A percentile compares a stretch with the other conserved stretches of the same genome.
phyloP scores from a whole-genome alignment of 768 basidiomycete species.

The Trametes villosa region DNA sequence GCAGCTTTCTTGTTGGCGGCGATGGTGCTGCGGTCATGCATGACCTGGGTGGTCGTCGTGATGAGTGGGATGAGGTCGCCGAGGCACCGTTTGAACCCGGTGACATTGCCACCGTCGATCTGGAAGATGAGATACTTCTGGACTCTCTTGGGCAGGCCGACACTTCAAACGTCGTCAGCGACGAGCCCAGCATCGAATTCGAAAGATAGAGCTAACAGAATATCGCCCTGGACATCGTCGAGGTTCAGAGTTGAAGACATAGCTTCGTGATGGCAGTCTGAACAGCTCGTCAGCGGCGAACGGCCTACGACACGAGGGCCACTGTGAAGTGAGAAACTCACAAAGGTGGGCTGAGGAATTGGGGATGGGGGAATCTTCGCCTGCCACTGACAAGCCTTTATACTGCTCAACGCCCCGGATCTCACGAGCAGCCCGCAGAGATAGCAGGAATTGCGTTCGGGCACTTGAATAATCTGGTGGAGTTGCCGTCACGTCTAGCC shows the following conservation, averaged over 20 bases:
- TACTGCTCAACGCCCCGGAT: no score
- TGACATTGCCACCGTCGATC: conserved; percentile 2
- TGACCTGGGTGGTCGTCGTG: conserved; percentile 48
- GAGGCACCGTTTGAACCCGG: conserved; percentile 25
- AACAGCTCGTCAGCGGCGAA: not conserved
- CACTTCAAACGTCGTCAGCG: not conserved
- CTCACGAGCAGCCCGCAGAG: no score
- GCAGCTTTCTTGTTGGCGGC: conserved; percentile 22
- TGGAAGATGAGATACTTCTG: not conserved
- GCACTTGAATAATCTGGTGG: no score
- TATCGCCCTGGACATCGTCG: conserved; percentile 35
- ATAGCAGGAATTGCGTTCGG: no score
- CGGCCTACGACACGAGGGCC: no score
- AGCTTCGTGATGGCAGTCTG: not conserved
- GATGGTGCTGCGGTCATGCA: conserved; percentile 23
- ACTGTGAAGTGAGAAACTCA: no score
- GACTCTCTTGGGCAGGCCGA: not conserved
- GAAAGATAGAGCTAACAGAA: conserved; percentile 21
- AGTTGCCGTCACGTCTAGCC: no score
- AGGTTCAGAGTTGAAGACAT: conserved; percentile 13
- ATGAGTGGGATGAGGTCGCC: conserved; percentile 46
- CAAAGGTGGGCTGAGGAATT: no score
- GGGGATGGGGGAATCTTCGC: no score
- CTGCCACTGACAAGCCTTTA: no score
- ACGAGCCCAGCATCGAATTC: not conserved